Base-by-base conservation (phyloP, 441 rosid species). In the Aleurites moluccanus region DNA sequence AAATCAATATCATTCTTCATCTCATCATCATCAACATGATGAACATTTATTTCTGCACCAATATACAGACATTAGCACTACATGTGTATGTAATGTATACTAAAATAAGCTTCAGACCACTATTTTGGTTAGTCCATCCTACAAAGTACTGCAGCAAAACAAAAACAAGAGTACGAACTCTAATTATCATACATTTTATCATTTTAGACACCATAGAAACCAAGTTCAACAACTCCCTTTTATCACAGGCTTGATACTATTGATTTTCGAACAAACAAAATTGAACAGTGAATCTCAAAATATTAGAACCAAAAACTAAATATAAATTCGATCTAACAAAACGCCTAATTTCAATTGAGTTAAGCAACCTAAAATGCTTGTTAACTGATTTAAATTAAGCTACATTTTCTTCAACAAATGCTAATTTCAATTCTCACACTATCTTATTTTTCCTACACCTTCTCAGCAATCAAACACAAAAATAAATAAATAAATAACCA, bases 1-100 rank as follows among this genome's bases (percentile, higher is more conserved):
- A 93, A 96, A 89, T 90, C 93, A 77, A 82, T 63, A 7, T 91
- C 91, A 67, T 70, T 80, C 77, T 73, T 87, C 79, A 62, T 66
- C 13, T 83, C 85, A 67, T 83, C 90, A 62, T 81, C 86, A 47
- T 81, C 73, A 50, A 14, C 42, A 45, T 8, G 75, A 74, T 75
- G 75, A 61, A 70, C 80, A 77, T 42, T 74, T 25, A 75, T 53
- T 38, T 79, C 96, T 89, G 87, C 86, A 75, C 61, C 76, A 10
- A 63, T 5, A 63, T 5, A 55, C 50, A 70, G 56, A 42, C 64
- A 72, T 60, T 47, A 52, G 10, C 35, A 64, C 30, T 20, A 40
- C 70, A 47, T 50, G 20, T 18, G 23, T 52, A 6, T 52, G 21
- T 38, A 38, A 38, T 38, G 40, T 6, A 38, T 38, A 38, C 40